These are phyloP conservation scores for Dioscorea cayenensis DNA, from an alignment of 116 monocot genomes.

Conservation along the genomic window DNA sequence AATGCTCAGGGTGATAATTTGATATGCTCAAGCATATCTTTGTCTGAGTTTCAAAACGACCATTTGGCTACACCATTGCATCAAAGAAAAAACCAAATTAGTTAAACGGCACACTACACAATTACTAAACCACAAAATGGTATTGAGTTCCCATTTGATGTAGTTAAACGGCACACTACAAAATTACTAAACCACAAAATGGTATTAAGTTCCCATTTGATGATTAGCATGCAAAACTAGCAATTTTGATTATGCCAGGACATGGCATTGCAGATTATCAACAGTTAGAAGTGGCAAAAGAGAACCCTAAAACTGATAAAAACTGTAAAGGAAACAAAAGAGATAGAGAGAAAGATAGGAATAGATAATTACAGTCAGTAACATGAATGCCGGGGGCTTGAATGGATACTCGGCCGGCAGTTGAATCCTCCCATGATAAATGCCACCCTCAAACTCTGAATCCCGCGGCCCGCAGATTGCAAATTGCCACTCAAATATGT, in stretches of 20 bases:
- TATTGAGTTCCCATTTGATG: neutral
- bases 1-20: constrained; percentile 96
- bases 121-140: neutral
- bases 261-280: neutral
- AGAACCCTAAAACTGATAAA: neutral
- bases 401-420: constrained; percentile 85
- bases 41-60: constrained; percentile 94
- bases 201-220: neutral
- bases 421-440: constrained; percentile 96
- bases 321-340: neutral
- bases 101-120: neutral
- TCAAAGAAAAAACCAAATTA: neutral
- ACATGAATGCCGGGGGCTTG: constrained; percentile 91
- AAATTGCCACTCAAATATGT: constrained; percentile 99
- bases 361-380: constrained; percentile 56
- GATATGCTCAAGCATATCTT: constrained; percentile 99
- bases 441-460: constrained; percentile 94
- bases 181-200: neutral
- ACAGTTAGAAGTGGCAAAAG: neutral
- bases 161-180: neutral
- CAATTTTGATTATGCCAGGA: neutral
- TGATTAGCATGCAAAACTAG: neutral
- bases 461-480: constrained; percentile 67
- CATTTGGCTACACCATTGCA: constrained; percentile 65
- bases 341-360: neutral